These are phyloP conservation scores for Cyathus striatus DNA, from an alignment of 768 basidiomycete species.

Conservation along the genomic window DNA sequence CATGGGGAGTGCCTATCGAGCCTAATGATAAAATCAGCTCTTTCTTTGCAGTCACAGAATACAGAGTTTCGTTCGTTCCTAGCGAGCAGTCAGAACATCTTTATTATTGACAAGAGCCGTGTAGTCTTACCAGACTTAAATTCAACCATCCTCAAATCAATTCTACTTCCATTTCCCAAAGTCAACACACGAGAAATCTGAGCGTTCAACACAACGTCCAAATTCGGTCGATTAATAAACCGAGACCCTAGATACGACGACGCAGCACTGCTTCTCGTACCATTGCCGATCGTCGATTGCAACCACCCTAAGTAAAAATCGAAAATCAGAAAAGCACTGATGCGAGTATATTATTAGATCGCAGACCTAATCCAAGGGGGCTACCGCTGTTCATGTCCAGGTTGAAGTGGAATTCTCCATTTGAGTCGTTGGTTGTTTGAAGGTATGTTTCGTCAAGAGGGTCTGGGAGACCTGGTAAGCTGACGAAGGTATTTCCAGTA, in stretches of 20 bases:
- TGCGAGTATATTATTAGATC: not conserved
- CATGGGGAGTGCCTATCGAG: slow-evolving; percentile 19
- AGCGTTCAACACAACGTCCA: slow-evolving; percentile 24
- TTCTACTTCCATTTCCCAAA: slow-evolving; percentile 9
- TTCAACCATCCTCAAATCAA: slow-evolving; percentile 12
- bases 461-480: slow-evolving; percentile 21
- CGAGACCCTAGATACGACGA: slow-evolving; percentile 23
- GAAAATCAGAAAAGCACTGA: slow-evolving; percentile 5
- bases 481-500: slow-evolving; percentile 10
- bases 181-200: slow-evolving; percentile 18
- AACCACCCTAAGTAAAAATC: slow-evolving; percentile 15
- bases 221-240: slow-evolving; percentile 19
- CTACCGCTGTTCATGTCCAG: slow-evolving; percentile 19
- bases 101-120: not conserved
- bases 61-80: slow-evolving; percentile 1
- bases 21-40: slow-evolving; percentile 28
- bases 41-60: slow-evolving; percentile 14
- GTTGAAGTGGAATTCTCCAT: slow-evolving; percentile 17
- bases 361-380: slow-evolving; percentile 14
- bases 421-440: slow-evolving; percentile 19
- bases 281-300: slow-evolving; percentile 21
- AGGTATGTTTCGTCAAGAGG: slow-evolving; percentile 20
- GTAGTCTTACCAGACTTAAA: slow-evolving; percentile 4
- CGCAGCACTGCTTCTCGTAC: slow-evolving; percentile 21
- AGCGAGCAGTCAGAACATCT: not conserved